These are phyloP conservation scores for Thermothelomyces thermophilus DNA, from an alignment of 2,329 filamentous ascomycete species.

Conservation along the genomic window DNA sequence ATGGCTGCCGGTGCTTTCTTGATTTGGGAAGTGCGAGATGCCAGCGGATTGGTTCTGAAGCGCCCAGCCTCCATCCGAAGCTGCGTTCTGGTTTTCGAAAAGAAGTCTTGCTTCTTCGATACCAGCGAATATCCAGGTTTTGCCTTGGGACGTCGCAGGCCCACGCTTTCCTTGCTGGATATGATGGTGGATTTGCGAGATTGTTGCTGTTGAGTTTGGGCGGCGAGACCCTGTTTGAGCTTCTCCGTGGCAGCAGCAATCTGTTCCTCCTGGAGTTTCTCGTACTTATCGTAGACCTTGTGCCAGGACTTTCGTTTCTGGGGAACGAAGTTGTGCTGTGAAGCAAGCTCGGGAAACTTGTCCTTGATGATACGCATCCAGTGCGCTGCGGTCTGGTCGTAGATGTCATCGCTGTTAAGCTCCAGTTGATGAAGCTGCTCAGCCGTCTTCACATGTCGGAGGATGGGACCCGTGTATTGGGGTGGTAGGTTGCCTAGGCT, in stretches of 20 bases:
- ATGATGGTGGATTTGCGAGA: constrained; percentile 53
- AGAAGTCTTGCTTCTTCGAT: constrained; percentile 47
- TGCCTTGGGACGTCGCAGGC: constrained; percentile 35
- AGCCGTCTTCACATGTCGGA: constrained; percentile 65
- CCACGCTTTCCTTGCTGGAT: constrained; percentile 33
- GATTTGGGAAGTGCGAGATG: constrained; percentile 35
- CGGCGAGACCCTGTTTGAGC: constrained; percentile 51
- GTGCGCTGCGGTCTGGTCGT: constrained; percentile 60
- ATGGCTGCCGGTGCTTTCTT: constrained; percentile 46
- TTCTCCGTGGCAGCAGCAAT: constrained; percentile 52
- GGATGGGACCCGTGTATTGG: constrained; percentile 57
- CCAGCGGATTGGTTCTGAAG: constrained; percentile 35
- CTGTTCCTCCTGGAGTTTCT: constrained; percentile 49
- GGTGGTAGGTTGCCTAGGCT: constrained; percentile 69
- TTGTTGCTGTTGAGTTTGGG: constrained; percentile 51
- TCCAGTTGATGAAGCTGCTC: constrained; percentile 71
- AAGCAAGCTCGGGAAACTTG: constrained; percentile 61
- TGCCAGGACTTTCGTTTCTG: constrained; percentile 66
- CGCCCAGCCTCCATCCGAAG: constrained; percentile 47
- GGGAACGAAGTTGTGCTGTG: constrained; percentile 57
- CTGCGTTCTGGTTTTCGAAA: constrained; percentile 51
- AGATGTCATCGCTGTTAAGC: constrained; percentile 67
- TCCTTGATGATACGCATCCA: constrained; percentile 75
- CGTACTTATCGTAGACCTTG: constrained; percentile 67
- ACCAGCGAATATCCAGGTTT: constrained; percentile 34